Base-by-base conservation (phyloP, 257 asterid genomes). In the Plantago ovata region DNA sequence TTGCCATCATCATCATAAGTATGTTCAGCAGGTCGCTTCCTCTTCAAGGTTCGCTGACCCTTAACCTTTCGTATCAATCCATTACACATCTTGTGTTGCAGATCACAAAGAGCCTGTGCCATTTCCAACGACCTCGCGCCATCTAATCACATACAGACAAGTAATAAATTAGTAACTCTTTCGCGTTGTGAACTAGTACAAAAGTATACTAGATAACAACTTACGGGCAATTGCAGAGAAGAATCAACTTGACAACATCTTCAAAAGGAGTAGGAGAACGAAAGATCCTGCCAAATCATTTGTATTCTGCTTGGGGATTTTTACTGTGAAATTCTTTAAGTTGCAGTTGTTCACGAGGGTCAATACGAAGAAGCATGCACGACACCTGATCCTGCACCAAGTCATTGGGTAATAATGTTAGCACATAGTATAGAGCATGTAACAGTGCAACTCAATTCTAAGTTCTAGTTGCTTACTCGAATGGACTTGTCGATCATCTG, bases 221-320 rank as follows among this genome's bases (percentile, higher is more conserved):
- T 20, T 71, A 83, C 84, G 65, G 7, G 67, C 69, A 70, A 48
- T 42, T 47, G 18, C 79, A 69, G 24, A 82, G 82, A 14, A 82
- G 82, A 22, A 82, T 6, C 13, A 78, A 74, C 69, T 79, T 82
- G 61, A 78, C 70, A 19, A 73, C 61, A 50, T 83, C 87, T 69
- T 83, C 92, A 38, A 80, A 80, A 32, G 80, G 53, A 0, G 83
- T 66, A 6, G 85, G 85, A 0, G 87, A 72, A 18, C 85, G 80
- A 46, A 83, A 77, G 23, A 75, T 45, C 3, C 85, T 69, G 49
- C 78, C 85, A 56, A 78, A 80, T 1, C 79, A 79, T 3, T 48
- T 41, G 11, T 57, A 15, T 50, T 68, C 69, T 6, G 85, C 85
- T 41, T 53, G 28, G 3, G 73, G 72, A 57, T 66, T 61, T 28